These are phyloP conservation scores for Chlamydomonas urium DNA, from an alignment of 139 green algal genomes.

Conservation along the genomic window DNA sequence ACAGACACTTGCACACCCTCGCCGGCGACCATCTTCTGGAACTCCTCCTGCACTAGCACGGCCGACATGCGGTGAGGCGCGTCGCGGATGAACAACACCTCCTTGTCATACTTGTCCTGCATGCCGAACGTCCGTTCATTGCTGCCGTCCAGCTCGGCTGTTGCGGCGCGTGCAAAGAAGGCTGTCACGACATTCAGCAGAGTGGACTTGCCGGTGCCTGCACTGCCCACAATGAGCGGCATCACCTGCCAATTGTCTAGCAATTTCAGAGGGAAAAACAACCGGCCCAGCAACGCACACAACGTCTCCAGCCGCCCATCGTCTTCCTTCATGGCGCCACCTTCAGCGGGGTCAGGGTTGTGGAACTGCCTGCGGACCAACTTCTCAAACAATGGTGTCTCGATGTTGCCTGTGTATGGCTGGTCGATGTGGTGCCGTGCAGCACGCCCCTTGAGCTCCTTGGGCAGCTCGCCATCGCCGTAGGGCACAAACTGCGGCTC, in stretches of 20 bases:
- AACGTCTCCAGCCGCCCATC: no score
- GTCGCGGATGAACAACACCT: background rate
- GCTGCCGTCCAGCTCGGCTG: conserved; percentile 8
- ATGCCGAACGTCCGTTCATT: conserved; percentile 8
- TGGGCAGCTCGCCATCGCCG: no score
- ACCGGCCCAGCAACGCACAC: conserved; percentile 19
- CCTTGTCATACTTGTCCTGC: background rate
- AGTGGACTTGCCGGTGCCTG: conserved; percentile 14
- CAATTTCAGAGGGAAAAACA: conserved; percentile 6
- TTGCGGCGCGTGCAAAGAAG: background rate
- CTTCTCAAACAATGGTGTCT: no score
- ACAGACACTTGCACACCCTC: conserved; percentile 3
- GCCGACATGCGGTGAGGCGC: background rate
- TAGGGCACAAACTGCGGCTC: no score
- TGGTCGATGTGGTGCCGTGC: background rate
- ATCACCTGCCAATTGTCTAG: conserved; percentile 29
- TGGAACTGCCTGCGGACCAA: no score
- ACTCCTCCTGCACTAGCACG: background rate
- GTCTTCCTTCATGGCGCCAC: no score
- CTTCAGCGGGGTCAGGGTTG: no score
- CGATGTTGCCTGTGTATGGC: background rate
- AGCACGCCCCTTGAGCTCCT: background rate
- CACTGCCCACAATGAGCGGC: conserved; percentile 12
- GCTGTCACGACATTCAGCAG: background rate
- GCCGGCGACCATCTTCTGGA: conserved; percentile 8